Percentiles rank a stretch among this genome's conserved stretches.
These are phyloP conservation scores for Angophora floribunda DNA, from an alignment of 345 rosid genomes.

Conservation along the genomic window DNA sequence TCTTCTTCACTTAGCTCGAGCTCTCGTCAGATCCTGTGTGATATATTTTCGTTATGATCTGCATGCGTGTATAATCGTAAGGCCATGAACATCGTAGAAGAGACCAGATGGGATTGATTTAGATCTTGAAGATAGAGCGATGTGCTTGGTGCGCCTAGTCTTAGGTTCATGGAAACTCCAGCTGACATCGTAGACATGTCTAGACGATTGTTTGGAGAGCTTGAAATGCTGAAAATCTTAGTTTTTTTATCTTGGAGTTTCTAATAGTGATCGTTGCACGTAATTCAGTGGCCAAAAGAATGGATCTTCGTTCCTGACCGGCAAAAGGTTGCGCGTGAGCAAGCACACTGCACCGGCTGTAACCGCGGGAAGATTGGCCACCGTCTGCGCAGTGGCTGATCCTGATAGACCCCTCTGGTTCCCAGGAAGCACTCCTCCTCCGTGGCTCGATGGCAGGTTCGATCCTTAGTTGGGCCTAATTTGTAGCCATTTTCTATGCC, in stretches of 20 bases:
- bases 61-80: not conserved
- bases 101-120: not conserved
- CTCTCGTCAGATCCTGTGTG: not conserved
- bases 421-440: slow-evolving; percentile 96
- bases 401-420: slow-evolving; percentile 96
- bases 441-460: slow-evolving; percentile 93
- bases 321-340: slow-evolving; percentile 56
- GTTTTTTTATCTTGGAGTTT: not conserved
- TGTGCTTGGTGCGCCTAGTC: too few species aligned
- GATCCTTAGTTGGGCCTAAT: not conserved
- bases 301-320: slow-evolving; percentile 57
- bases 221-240: not conserved
- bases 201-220: not conserved
- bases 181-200: too few species aligned
- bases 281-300: slow-evolving; percentile 47
- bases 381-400: slow-evolving; percentile 58
- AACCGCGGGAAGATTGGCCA: slow-evolving; percentile 15
- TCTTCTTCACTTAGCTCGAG: not conserved
- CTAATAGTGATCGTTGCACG: not conserved
- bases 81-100: not conserved
- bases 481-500: not conserved
- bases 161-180: too few species aligned
- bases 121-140: too few species aligned
- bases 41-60: not conserved
- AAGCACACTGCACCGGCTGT: slow-evolving; percentile 17